Evolutionary conservation across 768 basidiomycete genomes (phyloP).

Genomic region (Boletus edulis): DNA sequence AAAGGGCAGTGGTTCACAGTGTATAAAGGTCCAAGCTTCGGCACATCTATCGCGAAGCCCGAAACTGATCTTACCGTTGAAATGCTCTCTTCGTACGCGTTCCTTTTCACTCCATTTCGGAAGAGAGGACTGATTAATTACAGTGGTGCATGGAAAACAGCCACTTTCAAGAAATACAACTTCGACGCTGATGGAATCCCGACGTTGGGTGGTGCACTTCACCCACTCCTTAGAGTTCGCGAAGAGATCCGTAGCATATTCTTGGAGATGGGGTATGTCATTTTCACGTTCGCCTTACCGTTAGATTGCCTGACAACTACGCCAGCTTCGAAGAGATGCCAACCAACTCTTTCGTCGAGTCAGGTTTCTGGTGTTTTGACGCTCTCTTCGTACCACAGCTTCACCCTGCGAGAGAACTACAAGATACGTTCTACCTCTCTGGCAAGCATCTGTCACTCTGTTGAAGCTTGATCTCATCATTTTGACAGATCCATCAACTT

Average conservation of each 20-base stretch:
- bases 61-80: slow-evolving; percentile 97
- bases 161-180: slow-evolving; percentile 97
- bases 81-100: slow-evolving; percentile 82
- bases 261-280: slow-evolving; percentile 93
- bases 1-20: slow-evolving; percentile 96
- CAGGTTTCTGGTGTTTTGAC: slow-evolving; percentile 99
- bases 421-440: slow-evolving; percentile 98
- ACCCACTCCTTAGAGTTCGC: slow-evolving; percentile 94
- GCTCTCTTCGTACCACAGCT: slow-evolving; percentile 98
- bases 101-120: not conserved
- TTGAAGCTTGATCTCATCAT: not conserved
- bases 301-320: slow-evolving; percentile 1
- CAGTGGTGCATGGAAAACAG: slow-evolving; percentile 93
- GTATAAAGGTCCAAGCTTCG: slow-evolving; percentile 80
- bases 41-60: slow-evolving; percentile 86
- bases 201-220: slow-evolving; percentile 87
- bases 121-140: not conserved
- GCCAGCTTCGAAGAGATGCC: slow-evolving; percentile 97
- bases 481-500: slow-evolving; percentile 69
- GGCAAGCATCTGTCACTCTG: slow-evolving; percentile 41
- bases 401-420: slow-evolving; percentile 95
- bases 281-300: not conserved
- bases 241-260: slow-evolving; percentile 98
- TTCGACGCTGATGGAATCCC: slow-evolving; percentile 95
- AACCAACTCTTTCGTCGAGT: slow-evolving; percentile 93